Base-by-base conservation (phyloP, 768 basidiomycete species). In the Trametes maxima region DNA sequence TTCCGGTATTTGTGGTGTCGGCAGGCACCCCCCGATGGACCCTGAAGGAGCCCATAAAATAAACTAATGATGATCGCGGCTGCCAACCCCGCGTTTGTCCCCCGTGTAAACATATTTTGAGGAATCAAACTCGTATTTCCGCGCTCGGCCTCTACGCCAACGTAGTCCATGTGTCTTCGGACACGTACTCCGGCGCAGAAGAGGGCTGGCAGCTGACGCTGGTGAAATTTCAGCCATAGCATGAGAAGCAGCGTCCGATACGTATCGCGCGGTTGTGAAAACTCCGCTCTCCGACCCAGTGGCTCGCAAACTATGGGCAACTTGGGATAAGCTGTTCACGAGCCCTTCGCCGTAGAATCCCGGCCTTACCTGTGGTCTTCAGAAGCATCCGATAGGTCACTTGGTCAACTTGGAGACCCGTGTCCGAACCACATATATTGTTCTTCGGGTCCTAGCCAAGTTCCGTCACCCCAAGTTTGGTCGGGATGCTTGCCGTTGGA, bases 251-350 rank as follows among this genome's bases (percentile, higher is more conserved):
- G 28, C 16, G 24, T 17, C 28, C 39, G 33, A 12, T 21, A 37
- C 37, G 33, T 25, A 57, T 37, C 56, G 25, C 19, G 39, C 48
- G 24, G 16, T 35, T 50, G 7, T 2, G 17, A 13, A 13, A 36
- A 43, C 36, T 40, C 56, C 56, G 48, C 24, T n/a, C 48, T 33
- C 46, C 48, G 25, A 57, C n/a, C 12, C 37, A 8, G n/a, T 43
- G 47, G 56, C n/a, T 49, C 56, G n/a, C 35, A 47, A 46, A 22
- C 56, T 33, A 33, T 57, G n/a, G 11, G 25, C 10, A 17, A 28
- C 19, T 11, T 10, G 24, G 56, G 48, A 49, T 57, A 57, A 57
- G 56, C 12, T 42, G 40, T 49, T 57, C 47, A 47, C 43, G 45
- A 40, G 45, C 45, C 22, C 47, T 40, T 50, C 56, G 24, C 25